phyloP scores from a whole-genome alignment of 202 grass and related monocot species.

The Zizania palustris region DNA sequence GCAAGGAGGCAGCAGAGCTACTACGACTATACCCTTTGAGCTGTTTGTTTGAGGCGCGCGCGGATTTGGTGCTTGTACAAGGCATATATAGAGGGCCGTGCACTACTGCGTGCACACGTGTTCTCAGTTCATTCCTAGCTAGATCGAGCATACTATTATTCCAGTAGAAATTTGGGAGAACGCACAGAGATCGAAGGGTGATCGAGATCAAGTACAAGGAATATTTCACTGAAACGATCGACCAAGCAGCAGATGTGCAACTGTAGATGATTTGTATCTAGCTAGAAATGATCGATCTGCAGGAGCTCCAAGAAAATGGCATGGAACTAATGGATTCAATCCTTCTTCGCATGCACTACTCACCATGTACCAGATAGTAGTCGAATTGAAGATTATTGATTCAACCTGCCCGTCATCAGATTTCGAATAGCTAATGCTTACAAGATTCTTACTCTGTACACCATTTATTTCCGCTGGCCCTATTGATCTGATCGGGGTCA shows the following conservation, averaged over 20 bases:
- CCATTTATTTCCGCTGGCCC: no score
- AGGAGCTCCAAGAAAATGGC: constrained; percentile 39
- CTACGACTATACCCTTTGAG: constrained; percentile 65
- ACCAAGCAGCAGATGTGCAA: constrained; percentile 31
- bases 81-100: constrained; percentile 96
- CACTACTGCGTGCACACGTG: constrained; percentile 55
- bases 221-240: constrained; percentile 58
- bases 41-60: constrained; percentile 49
- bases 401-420: neutral
- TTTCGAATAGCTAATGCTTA: neutral
- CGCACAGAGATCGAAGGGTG: no score
- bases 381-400: no score
- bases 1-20: constrained; percentile 26
- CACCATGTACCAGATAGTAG: constrained; percentile 14
- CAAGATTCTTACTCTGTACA: neutral
- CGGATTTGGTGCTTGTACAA: constrained; percentile 94
- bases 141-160: constrained; percentile 4
- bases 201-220: constrained; percentile 56
- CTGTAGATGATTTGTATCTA: constrained; percentile 48
- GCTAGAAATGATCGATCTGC: constrained; percentile 34
- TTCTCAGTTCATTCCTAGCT: constrained; percentile 6
- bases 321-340: constrained; percentile 20
- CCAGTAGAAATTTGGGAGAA: constrained; percentile 47
- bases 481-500: no score
- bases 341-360: constrained; percentile 9